phyloP scores from a whole-genome alignment of 1,284 basidiomycete genomes.

The Mycena citricolor region DNA sequence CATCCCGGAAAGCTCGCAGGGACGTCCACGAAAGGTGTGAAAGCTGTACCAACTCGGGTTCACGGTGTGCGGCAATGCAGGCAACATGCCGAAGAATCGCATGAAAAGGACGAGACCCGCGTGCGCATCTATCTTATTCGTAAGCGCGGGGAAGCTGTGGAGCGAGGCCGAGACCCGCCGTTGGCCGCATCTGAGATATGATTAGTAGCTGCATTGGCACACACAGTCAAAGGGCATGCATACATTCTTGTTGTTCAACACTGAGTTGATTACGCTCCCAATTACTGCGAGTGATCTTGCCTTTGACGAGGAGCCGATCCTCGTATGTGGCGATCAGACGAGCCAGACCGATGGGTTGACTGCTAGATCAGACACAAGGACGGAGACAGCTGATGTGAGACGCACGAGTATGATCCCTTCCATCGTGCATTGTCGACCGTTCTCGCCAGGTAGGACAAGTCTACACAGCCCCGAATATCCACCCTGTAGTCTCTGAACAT shows the following conservation, averaged over 20 bases:
- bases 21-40: slow-evolving; percentile 45
- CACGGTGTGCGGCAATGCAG: slow-evolving; percentile 40
- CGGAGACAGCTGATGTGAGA: not conserved
- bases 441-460: slow-evolving; percentile 65
- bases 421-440: slow-evolving; percentile 65
- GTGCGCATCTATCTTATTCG: slow-evolving; percentile 47
- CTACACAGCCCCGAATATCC: slow-evolving; percentile 57
- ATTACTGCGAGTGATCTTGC: slow-evolving; percentile 59
- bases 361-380: not conserved
- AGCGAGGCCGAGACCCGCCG: slow-evolving; percentile 15
- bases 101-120: slow-evolving; percentile 54
- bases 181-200: slow-evolving; percentile 62
- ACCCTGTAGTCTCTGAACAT: slow-evolving; percentile 54
- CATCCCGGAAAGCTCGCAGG: slow-evolving; percentile 41
- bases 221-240: slow-evolving; percentile 27
- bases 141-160: not conserved
- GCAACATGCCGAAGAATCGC: slow-evolving; percentile 42
- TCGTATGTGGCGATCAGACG: slow-evolving; percentile 61
- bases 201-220: slow-evolving; percentile 18
- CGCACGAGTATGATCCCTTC: slow-evolving; percentile 58
- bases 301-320: slow-evolving; percentile 51
- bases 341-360: slow-evolving; percentile 54
- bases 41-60: slow-evolving; percentile 55
- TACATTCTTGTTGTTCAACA: slow-evolving; percentile 56
- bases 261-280: slow-evolving; percentile 60